Conservation (phyloP, 305 asterid genomes). For the Fraxinus sp. region DNA sequence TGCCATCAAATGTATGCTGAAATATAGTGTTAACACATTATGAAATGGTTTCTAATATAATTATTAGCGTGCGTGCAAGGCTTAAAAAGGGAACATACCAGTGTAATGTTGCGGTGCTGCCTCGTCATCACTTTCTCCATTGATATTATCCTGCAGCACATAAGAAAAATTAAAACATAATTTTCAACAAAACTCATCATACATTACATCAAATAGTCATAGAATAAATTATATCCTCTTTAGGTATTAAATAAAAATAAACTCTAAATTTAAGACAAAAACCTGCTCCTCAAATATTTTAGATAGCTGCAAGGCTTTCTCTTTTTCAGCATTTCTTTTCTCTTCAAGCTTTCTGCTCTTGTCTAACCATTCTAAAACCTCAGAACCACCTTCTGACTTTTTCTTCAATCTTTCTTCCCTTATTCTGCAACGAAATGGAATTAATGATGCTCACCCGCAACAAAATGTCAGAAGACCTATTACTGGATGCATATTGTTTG, state of each 20-base stretch:
- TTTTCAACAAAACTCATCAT: constrained; percentile 10
- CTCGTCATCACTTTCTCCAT: constrained; percentile 78
- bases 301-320: constrained; percentile 78
- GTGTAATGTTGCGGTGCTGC: constrained; percentile 34
- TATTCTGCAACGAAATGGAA: constrained; percentile 51
- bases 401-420: constrained; percentile 75
- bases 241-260: not conserved
- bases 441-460: not conserved
- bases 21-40: not conserved
- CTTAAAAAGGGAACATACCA: constrained; percentile 38
- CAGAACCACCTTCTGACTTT: constrained; percentile 68
- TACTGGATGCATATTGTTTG: not conserved
- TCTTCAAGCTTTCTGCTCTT: constrained; percentile 81
- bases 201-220: constrained; percentile 8
- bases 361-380: constrained; percentile 71
- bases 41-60: not conserved
- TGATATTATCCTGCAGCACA: constrained; percentile 71
- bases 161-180: constrained; percentile 15
- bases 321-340: constrained; percentile 63
- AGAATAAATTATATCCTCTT: constrained; percentile 8
- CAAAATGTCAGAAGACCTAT: constrained; percentile 2
- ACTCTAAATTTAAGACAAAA: constrained; percentile 12
- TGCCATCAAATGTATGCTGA: constrained; percentile 7
- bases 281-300: constrained; percentile 94
- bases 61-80: not conserved